Evolutionary conservation across 1,284 basidiomycete genomes (phyloP).

Genomic region (Cryptococcus sp.): DNA sequence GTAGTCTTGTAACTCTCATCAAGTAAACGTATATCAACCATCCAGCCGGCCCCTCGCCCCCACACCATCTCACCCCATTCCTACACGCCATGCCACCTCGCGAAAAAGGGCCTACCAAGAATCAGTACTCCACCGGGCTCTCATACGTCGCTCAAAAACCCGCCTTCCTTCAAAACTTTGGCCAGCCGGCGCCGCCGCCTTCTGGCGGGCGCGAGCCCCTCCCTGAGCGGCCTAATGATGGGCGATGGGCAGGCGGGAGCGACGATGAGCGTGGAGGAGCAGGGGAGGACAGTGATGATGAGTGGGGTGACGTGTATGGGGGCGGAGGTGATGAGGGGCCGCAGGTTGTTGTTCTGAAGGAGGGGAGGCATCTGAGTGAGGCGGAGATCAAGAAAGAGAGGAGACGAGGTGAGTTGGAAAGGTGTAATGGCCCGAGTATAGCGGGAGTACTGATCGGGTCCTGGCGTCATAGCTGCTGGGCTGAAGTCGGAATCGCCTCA

Average conservation of each 20-base stretch:
- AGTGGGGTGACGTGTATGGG: conserved; percentile 64
- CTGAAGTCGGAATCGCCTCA: conserved; percentile 16
- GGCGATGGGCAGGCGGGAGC: conserved; percentile 38
- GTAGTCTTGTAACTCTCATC: too few relatives aligned
- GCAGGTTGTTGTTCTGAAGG: conserved; percentile 76
- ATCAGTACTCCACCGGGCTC: conserved; percentile 32
- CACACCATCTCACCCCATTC: conserved; percentile 1
- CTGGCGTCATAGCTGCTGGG: conserved; percentile 22
- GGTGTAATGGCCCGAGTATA: neutral
- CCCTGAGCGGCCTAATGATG: conserved; percentile 39
- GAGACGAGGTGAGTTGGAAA: conserved; percentile 68
- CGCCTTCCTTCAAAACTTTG: conserved; percentile 43
- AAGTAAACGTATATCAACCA: neutral
- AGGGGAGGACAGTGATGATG: conserved; percentile 60
- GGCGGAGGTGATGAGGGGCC: conserved; percentile 79
- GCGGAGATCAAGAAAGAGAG: conserved; percentile 71
- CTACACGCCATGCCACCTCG: conserved; percentile 1
- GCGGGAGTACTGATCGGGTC: neutral
- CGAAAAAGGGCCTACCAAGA: conserved; percentile 17
- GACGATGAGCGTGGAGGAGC: conserved; percentile 30
- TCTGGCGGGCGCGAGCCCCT: conserved; percentile 24
- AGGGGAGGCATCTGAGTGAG: conserved; percentile 74
- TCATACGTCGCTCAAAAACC: conserved; percentile 42
- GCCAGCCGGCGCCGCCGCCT: conserved; percentile 21
- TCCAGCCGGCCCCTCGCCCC: neutral